Base-by-base conservation (phyloP, 768 basidiomycete genomes). In the Tulasnella sp. region DNA sequence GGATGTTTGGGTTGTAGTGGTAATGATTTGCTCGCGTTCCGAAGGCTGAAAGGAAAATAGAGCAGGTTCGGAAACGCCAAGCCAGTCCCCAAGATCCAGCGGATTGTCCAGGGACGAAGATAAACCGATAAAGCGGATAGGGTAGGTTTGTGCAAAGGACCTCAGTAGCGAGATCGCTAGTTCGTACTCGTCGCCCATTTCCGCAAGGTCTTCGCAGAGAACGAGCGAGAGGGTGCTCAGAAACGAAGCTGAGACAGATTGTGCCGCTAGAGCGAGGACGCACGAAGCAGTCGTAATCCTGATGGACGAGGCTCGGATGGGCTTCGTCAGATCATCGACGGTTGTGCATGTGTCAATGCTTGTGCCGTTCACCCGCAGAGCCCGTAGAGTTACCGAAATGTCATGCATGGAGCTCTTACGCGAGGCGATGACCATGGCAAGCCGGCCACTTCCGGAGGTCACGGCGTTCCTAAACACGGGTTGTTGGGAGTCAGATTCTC, bases 121-220 rank as follows among this genome's bases (percentile, higher is more conserved):
- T 24, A 96, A 85, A 1, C 95, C 96, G 64, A 99, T 88, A 82
- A 92, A 91, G 37, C 98, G 92, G 6, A 92, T 91, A 0, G 91
- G 89, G 28, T 86, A 87, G 2, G 88, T 86, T 83, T 93, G 91
- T 7, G 91, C 91, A 16, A 90, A 88, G 69, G 92, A 89, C 28
- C 92, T 89, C 9, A 95, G 88, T 9, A 93, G 87, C 2, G 96
- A 91, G n/a, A 97, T 84, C 6, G 89, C 91, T 4, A 98, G 89
- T 84, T 99, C 98, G 86, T 97, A 98, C 2, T 87, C 86, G 24
- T 91, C 86, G 84, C 96, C 92, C 78, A 99, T 88, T 42, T 94
- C 90, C 83, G 99, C 94, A 24, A 99, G 87, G 83, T 93, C 92
- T 82, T 98, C 96, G 81, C 93, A 93, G 5, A 99, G 84, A 44